phyloP scores from a whole-genome alignment of 495 filamentous ascomycete species.

The Cercophora newfieldiana region DNA sequence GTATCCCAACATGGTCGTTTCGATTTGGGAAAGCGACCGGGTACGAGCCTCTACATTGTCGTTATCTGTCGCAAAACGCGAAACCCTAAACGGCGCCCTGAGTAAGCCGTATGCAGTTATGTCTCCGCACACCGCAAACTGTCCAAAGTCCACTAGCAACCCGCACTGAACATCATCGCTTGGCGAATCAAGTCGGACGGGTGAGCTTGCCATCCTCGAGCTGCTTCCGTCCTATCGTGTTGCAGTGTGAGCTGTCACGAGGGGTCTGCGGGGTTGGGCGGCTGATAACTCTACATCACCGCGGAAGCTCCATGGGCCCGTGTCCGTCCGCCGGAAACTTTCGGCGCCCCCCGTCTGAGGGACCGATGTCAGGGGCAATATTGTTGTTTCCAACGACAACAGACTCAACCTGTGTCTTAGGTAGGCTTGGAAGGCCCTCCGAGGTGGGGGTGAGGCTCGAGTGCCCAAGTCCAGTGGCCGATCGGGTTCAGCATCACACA shows the following conservation, averaged over 20 bases:
- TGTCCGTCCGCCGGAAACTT: not conserved
- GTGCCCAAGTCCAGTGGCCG: no score
- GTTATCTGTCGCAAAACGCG: not conserved
- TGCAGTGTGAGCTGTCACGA: conserved; percentile 7
- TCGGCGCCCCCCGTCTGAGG: not conserved
- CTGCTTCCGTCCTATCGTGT: conserved; percentile 11
- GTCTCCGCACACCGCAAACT: conserved; percentile 1
- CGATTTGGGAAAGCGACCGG: conserved; percentile 1
- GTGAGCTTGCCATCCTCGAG: conserved; percentile 8
- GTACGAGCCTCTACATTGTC: conserved; percentile 1
- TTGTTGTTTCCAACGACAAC: not conserved
- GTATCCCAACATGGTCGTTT: not conserved
- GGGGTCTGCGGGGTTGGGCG: not conserved
- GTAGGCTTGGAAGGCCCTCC: not conserved
- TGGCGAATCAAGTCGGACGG: conserved; percentile 6
- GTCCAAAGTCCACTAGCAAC: not conserved
- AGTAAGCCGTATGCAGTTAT: conserved; percentile 15
- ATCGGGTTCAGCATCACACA: not conserved
- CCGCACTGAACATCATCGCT: not conserved
- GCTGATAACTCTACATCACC: not conserved
- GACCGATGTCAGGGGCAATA: not conserved
- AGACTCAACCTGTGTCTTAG: not conserved
- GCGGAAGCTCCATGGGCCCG: not conserved
- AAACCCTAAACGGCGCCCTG: conserved; percentile 15
- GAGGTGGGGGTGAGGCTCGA: no score